These are phyloP conservation scores for Teratosphaeria destructans DNA, from an alignment of 2,329 filamentous ascomycete genomes.

Conservation along the genomic window DNA sequence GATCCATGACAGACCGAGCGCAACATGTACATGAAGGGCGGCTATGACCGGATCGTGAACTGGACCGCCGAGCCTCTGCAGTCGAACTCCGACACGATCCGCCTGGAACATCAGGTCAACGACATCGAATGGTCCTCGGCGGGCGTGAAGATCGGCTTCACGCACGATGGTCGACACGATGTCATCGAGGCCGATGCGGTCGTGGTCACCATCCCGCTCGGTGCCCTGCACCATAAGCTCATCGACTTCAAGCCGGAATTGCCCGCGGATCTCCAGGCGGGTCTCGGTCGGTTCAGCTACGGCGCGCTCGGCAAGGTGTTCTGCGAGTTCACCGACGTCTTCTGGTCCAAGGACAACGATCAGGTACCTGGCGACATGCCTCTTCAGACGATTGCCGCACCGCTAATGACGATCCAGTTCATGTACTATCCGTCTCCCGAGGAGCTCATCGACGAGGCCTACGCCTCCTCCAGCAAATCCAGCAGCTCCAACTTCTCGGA, in stretches of 20 bases:
- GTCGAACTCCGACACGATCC: slow-evolving; percentile 26
- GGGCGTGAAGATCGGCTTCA: slow-evolving; percentile 20
- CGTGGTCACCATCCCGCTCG: slow-evolving; percentile 31
- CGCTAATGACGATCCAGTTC: slow-evolving; percentile 16
- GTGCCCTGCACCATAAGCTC: slow-evolving; percentile 30
- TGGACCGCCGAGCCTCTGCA: slow-evolving; percentile 31
- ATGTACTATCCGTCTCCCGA: slow-evolving; percentile 34
- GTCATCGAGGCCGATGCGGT: slow-evolving; percentile 29
- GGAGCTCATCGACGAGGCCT: slow-evolving; percentile 15
- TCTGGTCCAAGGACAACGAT: slow-evolving; percentile 37
- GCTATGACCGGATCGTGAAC: slow-evolving; percentile 34
- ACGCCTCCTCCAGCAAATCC: slow-evolving; percentile 15
- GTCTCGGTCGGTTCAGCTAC: slow-evolving; percentile 30
- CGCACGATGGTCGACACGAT: slow-evolving; percentile 13
- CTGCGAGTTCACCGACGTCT: slow-evolving; percentile 34
- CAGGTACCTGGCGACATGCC: slow-evolving; percentile 12
- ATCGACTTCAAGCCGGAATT: slow-evolving; percentile 31
- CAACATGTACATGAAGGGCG: slow-evolving; percentile 37
- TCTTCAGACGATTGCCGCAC: background rate
- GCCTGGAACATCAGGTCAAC: slow-evolving; percentile 30
- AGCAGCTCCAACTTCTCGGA: slow-evolving; percentile 19
- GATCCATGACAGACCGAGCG: slow-evolving; percentile 23
- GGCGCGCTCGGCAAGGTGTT: slow-evolving; percentile 36
- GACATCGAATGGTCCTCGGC: slow-evolving; percentile 29
- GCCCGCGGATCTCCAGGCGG: slow-evolving; percentile 27